These are phyloP conservation scores for Petasospora rhodanensis DNA, from an alignment of 1,139 yeast genomes.

Conservation along the genomic window DNA sequence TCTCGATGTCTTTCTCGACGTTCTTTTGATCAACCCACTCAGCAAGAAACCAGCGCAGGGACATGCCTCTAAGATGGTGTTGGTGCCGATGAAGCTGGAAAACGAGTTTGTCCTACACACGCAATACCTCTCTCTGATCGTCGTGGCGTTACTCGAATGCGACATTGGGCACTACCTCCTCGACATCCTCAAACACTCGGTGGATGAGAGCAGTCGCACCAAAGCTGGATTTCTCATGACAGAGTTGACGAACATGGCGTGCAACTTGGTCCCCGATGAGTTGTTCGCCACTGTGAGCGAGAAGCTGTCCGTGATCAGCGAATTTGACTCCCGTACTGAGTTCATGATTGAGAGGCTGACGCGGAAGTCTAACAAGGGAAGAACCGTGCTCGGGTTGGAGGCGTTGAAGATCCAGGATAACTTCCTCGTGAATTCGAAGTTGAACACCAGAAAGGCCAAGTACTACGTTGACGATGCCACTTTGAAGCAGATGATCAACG, in stretches of 20 bases:
- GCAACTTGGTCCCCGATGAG: slow-evolving; percentile 38
- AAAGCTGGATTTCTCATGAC: slow-evolving; percentile 64
- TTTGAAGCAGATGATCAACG: slow-evolving; percentile 60
- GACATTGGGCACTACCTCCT: slow-evolving; percentile 50
- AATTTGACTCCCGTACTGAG: slow-evolving; percentile 6
- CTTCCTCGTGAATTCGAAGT: slow-evolving; percentile 34
- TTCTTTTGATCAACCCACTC: slow-evolving; percentile 56
- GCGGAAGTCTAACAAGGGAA: slow-evolving; percentile 35
- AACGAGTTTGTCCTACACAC: slow-evolving; percentile 35
- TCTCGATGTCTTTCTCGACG: slow-evolving; percentile 67
- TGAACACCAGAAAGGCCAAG: slow-evolving; percentile 42
- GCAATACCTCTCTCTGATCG: slow-evolving; percentile 61
- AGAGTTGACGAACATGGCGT: slow-evolving; percentile 54
- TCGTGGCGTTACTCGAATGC: slow-evolving; percentile 51
- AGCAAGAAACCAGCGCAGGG: slow-evolving; percentile 20
- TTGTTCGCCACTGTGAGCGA: slow-evolving; percentile 1
- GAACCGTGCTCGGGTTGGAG: slow-evolving; percentile 31
- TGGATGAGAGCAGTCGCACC: slow-evolving; percentile 42
- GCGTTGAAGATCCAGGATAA: slow-evolving; percentile 19
- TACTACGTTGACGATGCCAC: slow-evolving; percentile 64
- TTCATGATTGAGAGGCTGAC: slow-evolving; percentile 40
- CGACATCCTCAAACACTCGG: slow-evolving; percentile 42
- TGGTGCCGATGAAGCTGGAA: slow-evolving; percentile 27
- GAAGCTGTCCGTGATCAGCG: background rate
- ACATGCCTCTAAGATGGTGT: slow-evolving; percentile 20